A percentile compares a stretch with the other conserved stretches of the same genome.
phyloP scores from a whole-genome alignment of 306 rosid species.

The Vigna radiata region DNA sequence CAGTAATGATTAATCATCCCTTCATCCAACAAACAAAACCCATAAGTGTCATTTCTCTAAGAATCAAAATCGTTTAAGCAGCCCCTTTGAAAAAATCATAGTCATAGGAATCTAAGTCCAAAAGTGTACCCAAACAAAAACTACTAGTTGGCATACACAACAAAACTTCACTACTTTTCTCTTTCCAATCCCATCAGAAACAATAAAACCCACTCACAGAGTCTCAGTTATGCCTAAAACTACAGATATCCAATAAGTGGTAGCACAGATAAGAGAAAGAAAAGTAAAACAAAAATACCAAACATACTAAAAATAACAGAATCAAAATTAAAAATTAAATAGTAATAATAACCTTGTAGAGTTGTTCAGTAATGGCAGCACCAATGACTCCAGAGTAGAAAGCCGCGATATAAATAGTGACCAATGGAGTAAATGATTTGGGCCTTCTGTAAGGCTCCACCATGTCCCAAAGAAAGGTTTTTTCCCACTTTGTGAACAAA shows the following conservation, averaged over 20 bases:
- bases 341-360: slow-evolving; percentile 67
- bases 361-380: slow-evolving; percentile 92
- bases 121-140: not conserved
- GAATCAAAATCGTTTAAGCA: not conserved
- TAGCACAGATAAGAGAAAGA: not conserved
- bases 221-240: slow-evolving; percentile 6
- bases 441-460: slow-evolving; percentile 81
- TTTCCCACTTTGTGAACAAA: slow-evolving; percentile 85
- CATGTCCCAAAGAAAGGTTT: slow-evolving; percentile 87
- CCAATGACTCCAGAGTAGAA: slow-evolving; percentile 87
- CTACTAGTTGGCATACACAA: not conserved
- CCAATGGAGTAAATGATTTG: slow-evolving; percentile 85
- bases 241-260: not conserved
- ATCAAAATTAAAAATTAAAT: not conserved
- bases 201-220: not conserved
- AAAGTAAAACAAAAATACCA: not conserved
- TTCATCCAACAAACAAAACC: not conserved
- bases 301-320: not conserved
- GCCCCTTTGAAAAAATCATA: not conserved
- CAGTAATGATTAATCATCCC: not conserved
- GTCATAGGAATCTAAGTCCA: not conserved
- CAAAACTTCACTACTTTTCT: slow-evolving; percentile 7
- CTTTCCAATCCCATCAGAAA: slow-evolving; percentile 13
- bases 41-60: not conserved
- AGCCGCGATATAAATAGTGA: slow-evolving; percentile 71